Evolutionary conservation across 352 stramenopile genomes (phyloP).

Genomic region (Pythium apleroticum): DNA sequence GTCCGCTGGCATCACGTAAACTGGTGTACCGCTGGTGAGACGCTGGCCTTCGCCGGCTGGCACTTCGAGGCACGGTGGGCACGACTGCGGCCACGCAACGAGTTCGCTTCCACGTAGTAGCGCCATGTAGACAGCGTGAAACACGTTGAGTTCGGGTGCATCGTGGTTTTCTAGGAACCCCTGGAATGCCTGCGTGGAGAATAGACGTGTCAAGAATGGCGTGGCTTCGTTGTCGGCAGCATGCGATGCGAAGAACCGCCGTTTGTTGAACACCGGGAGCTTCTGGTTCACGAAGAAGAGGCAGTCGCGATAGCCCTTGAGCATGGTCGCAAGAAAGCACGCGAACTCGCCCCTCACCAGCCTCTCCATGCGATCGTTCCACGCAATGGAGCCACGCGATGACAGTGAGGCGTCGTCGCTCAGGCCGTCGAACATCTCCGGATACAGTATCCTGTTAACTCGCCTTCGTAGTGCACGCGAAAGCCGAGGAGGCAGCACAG

Average conservation of each 20-base stretch:
- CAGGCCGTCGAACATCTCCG: slow-evolving; percentile 28
- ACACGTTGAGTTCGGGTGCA: slow-evolving; percentile 64
- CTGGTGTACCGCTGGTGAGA: slow-evolving; percentile 19
- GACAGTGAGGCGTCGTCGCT: neutral
- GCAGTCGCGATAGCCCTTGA: slow-evolving; percentile 83
- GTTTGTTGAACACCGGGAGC: slow-evolving; percentile 87
- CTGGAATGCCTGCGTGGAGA: slow-evolving; percentile 79
- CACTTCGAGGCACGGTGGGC: slow-evolving; percentile 37
- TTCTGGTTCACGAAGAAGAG: slow-evolving; percentile 87
- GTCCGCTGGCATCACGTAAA: slow-evolving; percentile 27
- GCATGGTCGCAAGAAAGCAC: slow-evolving; percentile 60
- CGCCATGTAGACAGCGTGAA: slow-evolving; percentile 73
- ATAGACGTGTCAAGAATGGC: slow-evolving; percentile 65
- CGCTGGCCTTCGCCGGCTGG: slow-evolving; percentile 25
- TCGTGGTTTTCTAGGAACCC: slow-evolving; percentile 81
- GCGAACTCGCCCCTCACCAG: slow-evolving; percentile 75
- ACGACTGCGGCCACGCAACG: slow-evolving; percentile 19
- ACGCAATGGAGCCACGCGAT: slow-evolving; percentile 11
- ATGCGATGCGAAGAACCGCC: slow-evolving; percentile 68
- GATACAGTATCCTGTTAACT: slow-evolving; percentile 55
- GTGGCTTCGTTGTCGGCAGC: slow-evolving; percentile 56
- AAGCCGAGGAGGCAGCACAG: slow-evolving; percentile 56
- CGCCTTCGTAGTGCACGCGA: slow-evolving; percentile 45
- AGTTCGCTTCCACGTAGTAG: slow-evolving; percentile 52
- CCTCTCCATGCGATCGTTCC: slow-evolving; percentile 49